Conservation (phyloP, 495 filamentous ascomycete species). For the Parmelia sp. region DNA sequence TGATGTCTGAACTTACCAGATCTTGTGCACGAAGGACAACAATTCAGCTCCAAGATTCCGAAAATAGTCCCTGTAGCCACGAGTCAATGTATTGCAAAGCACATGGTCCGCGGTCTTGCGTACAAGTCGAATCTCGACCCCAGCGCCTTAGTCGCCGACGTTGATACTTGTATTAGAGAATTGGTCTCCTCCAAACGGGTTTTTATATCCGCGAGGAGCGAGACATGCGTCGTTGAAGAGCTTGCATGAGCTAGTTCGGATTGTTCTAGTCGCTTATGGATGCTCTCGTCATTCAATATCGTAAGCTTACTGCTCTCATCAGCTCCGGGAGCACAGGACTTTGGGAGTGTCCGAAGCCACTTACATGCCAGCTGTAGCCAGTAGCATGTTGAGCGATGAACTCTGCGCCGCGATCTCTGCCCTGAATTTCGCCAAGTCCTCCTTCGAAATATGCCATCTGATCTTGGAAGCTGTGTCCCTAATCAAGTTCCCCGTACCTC, state of each 20-base stretch:
- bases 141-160: constrained; percentile 5
- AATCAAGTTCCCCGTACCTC: constrained; percentile 12
- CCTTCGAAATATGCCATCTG: constrained; percentile 20
- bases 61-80: neutral
- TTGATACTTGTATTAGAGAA: neutral
- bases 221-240: constrained; percentile 8
- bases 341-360: neutral
- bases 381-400: constrained; percentile 24
- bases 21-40: neutral
- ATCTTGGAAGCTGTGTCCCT: constrained; percentile 21
- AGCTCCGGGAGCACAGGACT: neutral
- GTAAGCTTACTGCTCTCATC: constrained; percentile 6
- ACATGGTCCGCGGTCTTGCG: neutral
- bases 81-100: neutral
- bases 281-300: constrained; percentile 14
- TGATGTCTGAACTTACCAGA: neutral
- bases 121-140: constrained; percentile 6
- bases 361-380: constrained; percentile 1
- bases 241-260: constrained; percentile 4
- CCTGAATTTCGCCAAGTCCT: constrained; percentile 25
- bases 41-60: neutral
- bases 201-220: neutral
- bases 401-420: constrained; percentile 23
- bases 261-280: constrained; percentile 16
- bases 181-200: neutral